A percentile compares a stretch with the other conserved stretches of the same genome.
These are phyloP conservation scores for Aspergillus amoenus DNA, from an alignment of 2,329 filamentous ascomycete genomes.

Conservation along the genomic window DNA sequence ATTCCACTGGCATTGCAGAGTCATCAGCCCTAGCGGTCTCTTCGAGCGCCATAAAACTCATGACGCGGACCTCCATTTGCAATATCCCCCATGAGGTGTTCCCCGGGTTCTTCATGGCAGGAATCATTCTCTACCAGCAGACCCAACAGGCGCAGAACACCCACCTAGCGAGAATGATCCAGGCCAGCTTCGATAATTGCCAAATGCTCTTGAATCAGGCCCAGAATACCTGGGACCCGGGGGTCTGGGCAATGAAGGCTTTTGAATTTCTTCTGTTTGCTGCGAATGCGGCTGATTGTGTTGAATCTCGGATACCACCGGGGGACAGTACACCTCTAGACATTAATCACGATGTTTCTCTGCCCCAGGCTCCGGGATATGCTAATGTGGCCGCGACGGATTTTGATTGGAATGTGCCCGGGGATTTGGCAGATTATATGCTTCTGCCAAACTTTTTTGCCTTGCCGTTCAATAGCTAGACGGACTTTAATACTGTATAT, in stretches of 20 bases:
- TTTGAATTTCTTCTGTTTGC: neutral
- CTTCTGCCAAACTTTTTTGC: neutral
- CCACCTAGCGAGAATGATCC: neutral
- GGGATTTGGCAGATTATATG: neutral
- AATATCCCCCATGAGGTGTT: neutral
- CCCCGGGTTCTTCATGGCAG: neutral
- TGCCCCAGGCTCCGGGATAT: neutral
- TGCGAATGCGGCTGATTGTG: neutral
- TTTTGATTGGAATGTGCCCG: neutral
- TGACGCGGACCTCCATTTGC: neutral
- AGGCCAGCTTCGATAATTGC: neutral
- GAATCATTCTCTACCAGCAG: neutral
- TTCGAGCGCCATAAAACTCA: neutral
- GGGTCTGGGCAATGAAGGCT: neutral
- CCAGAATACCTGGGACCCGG: neutral
- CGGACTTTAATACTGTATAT: too few species aligned
- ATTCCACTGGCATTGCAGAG: neutral
- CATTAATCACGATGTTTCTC: too few species aligned
- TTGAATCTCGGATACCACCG: neutral
- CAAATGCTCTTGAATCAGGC: neutral
- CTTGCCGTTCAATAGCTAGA: neutral
- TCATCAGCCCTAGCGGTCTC: neutral
- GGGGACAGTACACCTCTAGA: too few species aligned
- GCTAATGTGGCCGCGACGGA: neutral
- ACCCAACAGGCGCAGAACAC: neutral